Conservation (phyloP, 768 basidiomycete genomes). For the Clitopilus passeckerianus region DNA sequence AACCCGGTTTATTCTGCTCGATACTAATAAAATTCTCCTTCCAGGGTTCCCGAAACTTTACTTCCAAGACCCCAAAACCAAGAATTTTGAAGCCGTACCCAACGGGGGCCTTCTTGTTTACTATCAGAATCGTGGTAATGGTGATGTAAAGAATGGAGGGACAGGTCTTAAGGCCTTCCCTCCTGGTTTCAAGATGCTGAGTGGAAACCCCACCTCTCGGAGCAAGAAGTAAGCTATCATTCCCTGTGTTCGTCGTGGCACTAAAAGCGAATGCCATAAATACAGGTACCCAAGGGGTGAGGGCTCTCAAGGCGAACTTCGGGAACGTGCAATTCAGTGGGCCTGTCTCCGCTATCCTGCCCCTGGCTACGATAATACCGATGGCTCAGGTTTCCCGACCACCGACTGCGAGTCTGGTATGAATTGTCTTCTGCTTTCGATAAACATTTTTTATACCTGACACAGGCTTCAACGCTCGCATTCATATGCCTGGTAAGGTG, state of each 20-base stretch:
- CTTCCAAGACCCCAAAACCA: conserved; percentile 32
- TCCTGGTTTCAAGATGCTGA: conserved; percentile 37
- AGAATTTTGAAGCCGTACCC: conserved; percentile 28
- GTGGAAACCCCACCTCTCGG: conserved; percentile 31
- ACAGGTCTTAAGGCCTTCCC: conserved; percentile 37
- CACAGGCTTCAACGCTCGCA: conserved; percentile 29
- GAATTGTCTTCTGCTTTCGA: neutral
- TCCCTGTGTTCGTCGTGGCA: neutral
- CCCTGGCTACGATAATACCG: conserved; percentile 21
- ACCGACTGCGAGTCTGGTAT: conserved; percentile 33
- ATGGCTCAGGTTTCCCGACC: conserved; percentile 31
- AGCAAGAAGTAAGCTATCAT: conserved; percentile 22
- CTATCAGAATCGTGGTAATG: conserved; percentile 35
- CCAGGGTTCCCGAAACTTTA: conserved; percentile 39
- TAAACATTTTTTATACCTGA: neutral
- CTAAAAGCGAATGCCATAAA: conserved; percentile 2
- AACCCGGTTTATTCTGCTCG: neutral
- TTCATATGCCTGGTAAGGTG: conserved; percentile 27
- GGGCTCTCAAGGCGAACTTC: conserved; percentile 33
- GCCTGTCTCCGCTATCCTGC: conserved; percentile 34
- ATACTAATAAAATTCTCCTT: neutral
- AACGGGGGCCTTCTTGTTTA: conserved; percentile 38
- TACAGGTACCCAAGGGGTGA: conserved; percentile 17
- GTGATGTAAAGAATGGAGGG: conserved; percentile 31
- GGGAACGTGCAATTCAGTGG: conserved; percentile 33